phyloP scores from a whole-genome alignment of 1,284 basidiomycete genomes.

The Pseudozyma pruni region DNA sequence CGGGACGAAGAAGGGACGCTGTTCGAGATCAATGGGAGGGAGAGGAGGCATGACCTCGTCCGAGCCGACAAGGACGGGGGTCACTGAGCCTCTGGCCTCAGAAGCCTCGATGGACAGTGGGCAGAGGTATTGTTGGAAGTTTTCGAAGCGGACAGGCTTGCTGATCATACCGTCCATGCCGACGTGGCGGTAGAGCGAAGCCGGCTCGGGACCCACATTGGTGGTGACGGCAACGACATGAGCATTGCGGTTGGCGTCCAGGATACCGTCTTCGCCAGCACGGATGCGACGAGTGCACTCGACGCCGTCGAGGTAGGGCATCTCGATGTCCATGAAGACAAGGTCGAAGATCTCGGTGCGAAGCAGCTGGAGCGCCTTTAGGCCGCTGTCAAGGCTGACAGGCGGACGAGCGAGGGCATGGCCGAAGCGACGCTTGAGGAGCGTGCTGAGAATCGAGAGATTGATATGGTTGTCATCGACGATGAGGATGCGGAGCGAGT shows the following conservation, averaged over 20 bases:
- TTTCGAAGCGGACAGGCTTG: conserved; percentile 53
- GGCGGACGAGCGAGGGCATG: conserved; percentile 45
- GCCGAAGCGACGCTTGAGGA: conserved; percentile 55
- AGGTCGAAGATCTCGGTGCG: conserved; percentile 56
- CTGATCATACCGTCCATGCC: conserved; percentile 59
- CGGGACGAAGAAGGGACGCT: conserved; percentile 49
- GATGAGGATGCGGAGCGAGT: conserved; percentile 55
- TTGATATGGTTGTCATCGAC: conserved; percentile 64
- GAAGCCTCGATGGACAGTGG: conserved; percentile 43
- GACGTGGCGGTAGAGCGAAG: conserved; percentile 42
- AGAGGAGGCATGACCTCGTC: conserved; percentile 39
- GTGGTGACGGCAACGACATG: conserved; percentile 58
- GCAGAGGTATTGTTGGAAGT: conserved; percentile 46
- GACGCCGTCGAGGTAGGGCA: conserved; percentile 58
- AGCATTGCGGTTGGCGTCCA: conserved; percentile 42
- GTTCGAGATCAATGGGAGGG: conserved; percentile 33
- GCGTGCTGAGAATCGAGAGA: conserved; percentile 50
- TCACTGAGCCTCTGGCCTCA: conserved; percentile 23
- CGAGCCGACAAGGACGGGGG: conserved; percentile 22
- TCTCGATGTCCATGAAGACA: conserved; percentile 61
- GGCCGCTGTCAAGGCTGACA: conserved; percentile 52
- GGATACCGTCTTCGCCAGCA: conserved; percentile 51
- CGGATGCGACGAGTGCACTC: conserved; percentile 55
- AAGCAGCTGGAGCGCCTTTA: conserved; percentile 58
- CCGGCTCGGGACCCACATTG: conserved; percentile 47